Conservation (phyloP, 495 filamentous ascomycete genomes). For the Elasticomyces elasticus region DNA sequence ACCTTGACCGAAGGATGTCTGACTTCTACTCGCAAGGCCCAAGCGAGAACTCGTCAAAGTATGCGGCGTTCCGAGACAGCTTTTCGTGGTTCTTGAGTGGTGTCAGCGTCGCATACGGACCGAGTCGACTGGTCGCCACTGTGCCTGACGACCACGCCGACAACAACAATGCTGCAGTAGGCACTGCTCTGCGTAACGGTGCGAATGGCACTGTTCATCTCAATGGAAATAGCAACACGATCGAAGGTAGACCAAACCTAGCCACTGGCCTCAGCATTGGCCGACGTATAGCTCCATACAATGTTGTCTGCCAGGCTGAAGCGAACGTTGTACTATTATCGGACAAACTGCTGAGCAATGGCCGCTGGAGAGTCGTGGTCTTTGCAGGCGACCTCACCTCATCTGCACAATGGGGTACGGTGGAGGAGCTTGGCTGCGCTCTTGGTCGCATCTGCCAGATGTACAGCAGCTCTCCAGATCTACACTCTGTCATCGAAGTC, state of each 20-base stretch:
- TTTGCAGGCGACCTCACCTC: slow-evolving; percentile 51
- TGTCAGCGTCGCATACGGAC: slow-evolving; percentile 24
- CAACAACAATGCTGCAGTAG: slow-evolving; percentile 31
- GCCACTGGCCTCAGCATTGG: slow-evolving; percentile 27
- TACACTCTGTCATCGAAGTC: slow-evolving; percentile 44
- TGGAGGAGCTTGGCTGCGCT: slow-evolving; percentile 39
- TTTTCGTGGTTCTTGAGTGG: slow-evolving; percentile 28
- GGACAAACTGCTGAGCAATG: slow-evolving; percentile 41
- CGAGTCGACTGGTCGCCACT: slow-evolving; percentile 22
- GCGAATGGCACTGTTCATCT: too few relatives aligned
- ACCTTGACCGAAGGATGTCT: slow-evolving; percentile 52
- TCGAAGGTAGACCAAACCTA: slow-evolving; percentile 29
- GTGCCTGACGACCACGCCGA: slow-evolving; percentile 28
- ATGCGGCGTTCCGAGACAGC: slow-evolving; percentile 39
- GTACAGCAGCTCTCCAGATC: slow-evolving; percentile 34
- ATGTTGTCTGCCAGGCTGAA: slow-evolving; percentile 27
- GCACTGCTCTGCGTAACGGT: too few relatives aligned
- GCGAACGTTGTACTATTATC: slow-evolving; percentile 22
- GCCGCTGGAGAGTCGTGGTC: slow-evolving; percentile 54
- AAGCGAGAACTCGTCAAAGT: slow-evolving; percentile 49
- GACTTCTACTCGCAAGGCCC: slow-evolving; percentile 25
- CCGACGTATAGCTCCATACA: slow-evolving; percentile 24
- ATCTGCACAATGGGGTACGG: slow-evolving; percentile 33
- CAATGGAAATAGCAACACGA: too few relatives aligned
- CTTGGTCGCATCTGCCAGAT: slow-evolving; percentile 34